Base-by-base conservation (phyloP, 768 basidiomycete species). In the Gloeostereum incarnatum region DNA sequence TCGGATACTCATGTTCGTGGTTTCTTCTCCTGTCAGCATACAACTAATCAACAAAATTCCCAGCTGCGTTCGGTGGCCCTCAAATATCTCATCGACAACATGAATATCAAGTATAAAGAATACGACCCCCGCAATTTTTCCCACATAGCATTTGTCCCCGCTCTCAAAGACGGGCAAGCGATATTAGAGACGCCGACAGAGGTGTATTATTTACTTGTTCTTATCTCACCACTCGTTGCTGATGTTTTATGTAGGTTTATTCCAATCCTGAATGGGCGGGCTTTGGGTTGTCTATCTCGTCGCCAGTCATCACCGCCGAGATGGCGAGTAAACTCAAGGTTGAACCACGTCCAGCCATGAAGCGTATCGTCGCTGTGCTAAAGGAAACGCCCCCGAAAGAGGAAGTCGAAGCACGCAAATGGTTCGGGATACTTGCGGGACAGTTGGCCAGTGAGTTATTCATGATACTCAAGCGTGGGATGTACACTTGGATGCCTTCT, bases 21-120 rank as follows among this genome's bases (percentile, higher is more conserved):
- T 21, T 18, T 32, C 21, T 17, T 11, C 6, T 20, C 10, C 11
- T 22, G 11, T 29, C 19, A 8, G 11, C 13, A 21, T 17, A 24
- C 9, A 31, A 34, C 32, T 39, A 13, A 23, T 36, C 3, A 6
- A 7, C n/a, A n/a, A n/a, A 13, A 22, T 30, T 38, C 26, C 13
- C 35, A 68, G 49, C 55, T 73, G 25, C 75, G 76, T n/a, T 49
- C 62, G 4, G 56, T 61, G 7, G 90, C 91, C 0, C 63, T 97
- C 39, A 77, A 78, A 40, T 98, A 94, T 59, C 68, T 97, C 22
- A 58, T 93, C 31, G 80, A 88, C 36, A 83, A 93, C 49, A 65
- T 81, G 20, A 53, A 63, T 6, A 65, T 61, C 1, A 71, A 71
- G 40, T 93, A 86, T 50, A 51, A 57, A 1, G 61, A 73, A 27